These are phyloP conservation scores for Ceratocystis albifundus DNA, from an alignment of 2,329 filamentous ascomycete genomes.

Conservation along the genomic window DNA sequence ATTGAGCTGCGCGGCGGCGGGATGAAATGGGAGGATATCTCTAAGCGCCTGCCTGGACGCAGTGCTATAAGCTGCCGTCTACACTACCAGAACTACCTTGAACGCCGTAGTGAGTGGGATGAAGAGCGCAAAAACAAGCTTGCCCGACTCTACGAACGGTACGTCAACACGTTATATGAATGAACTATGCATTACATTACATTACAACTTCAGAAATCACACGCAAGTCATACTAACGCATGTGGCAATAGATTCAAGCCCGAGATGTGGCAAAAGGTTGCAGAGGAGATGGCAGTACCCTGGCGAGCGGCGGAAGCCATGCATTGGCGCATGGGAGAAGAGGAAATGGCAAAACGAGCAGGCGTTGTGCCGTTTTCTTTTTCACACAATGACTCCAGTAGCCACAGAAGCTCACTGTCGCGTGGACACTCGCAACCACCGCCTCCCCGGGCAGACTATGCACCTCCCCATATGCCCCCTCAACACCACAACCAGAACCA, in stretches of 20 bases:
- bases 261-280: slow-evolving; percentile 95
- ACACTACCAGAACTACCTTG: slow-evolving; percentile 95
- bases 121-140: slow-evolving; percentile 97
- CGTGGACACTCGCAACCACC: slow-evolving; percentile 32
- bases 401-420: slow-evolving; percentile 32
- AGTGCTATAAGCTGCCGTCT: slow-evolving; percentile 90
- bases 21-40: slow-evolving; percentile 99
- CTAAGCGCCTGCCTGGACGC: slow-evolving; percentile 75
- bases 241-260: slow-evolving; percentile 66
- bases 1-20: slow-evolving; percentile 80
- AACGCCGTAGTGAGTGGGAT: slow-evolving; percentile 87
- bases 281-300: slow-evolving; percentile 86
- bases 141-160: slow-evolving; percentile 90
- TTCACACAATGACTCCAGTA: slow-evolving; percentile 37
- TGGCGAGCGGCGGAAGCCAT: slow-evolving; percentile 95
- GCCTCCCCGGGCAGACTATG: slow-evolving; percentile 25
- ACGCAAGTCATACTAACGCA: neutral
- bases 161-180: slow-evolving; percentile 29
- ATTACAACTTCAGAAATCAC: neutral
- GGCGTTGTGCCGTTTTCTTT: slow-evolving; percentile 78
- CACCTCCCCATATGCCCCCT: slow-evolving; percentile 8
- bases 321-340: slow-evolving; percentile 93
- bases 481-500: slow-evolving; percentile 23
- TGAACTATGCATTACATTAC: neutral
- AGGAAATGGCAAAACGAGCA: slow-evolving; percentile 85